phyloP scores from a whole-genome alignment of 371 early-diverging fungal species.

The Mucor lusitanicus region DNA sequence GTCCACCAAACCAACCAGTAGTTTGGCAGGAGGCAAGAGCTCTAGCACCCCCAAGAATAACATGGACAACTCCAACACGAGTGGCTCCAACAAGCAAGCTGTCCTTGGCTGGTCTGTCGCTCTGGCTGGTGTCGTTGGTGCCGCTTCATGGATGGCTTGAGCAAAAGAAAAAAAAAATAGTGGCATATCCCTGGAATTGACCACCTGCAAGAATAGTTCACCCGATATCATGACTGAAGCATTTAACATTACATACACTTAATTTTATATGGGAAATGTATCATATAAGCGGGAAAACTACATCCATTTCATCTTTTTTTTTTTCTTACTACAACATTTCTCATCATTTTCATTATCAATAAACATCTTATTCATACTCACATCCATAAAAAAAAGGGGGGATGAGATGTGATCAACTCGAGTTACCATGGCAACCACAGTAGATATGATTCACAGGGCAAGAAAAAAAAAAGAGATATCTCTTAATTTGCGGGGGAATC shows the following conservation, averaged over 20 bases:
- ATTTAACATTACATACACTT: neutral
- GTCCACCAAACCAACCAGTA: neutral
- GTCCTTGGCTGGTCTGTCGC: neutral
- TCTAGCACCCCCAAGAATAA: neutral
- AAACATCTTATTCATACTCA: neutral
- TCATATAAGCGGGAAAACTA: neutral
- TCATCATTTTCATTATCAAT: neutral
- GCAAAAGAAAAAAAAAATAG: no score
- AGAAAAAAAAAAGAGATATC: no score
- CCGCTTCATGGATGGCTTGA: neutral
- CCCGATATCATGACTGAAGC: neutral
- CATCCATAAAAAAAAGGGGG: neutral
- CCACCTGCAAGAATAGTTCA: neutral
- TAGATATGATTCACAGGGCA: neutral
- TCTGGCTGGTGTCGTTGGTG: neutral
- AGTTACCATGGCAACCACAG: neutral
- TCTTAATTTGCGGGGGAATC: neutral
- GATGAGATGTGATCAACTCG: neutral
- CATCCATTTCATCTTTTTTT: neutral
- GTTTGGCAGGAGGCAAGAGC: neutral
- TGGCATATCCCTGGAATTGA: no score
- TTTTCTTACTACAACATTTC: neutral
- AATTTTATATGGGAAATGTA: neutral
- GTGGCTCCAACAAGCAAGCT: neutral
- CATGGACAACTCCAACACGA: neutral